phyloP scores from a whole-genome alignment of 75 land plant species.

The Adiantum capillusveneris region DNA sequence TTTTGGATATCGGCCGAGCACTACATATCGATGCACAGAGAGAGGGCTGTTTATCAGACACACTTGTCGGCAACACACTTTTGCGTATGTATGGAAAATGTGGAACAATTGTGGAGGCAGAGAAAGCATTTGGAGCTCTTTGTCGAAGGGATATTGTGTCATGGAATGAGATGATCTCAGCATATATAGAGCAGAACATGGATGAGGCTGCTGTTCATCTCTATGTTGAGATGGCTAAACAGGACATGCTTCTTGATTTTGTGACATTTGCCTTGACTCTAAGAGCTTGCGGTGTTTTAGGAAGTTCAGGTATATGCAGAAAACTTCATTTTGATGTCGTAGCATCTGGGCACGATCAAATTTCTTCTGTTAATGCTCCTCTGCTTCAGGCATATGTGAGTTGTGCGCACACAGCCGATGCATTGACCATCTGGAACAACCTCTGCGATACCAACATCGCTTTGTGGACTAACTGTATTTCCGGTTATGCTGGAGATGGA shows the following conservation, averaged over 20 bases:
- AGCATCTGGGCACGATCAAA: not conserved
- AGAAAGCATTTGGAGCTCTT: not conserved
- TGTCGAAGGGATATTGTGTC: not conserved
- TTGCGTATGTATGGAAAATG: constrained; percentile 4
- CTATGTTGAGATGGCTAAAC: not conserved
- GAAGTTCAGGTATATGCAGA: not conserved
- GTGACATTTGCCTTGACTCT: not conserved
- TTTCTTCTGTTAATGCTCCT: not conserved
- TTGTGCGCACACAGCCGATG: not conserved
- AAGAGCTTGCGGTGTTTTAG: not conserved
- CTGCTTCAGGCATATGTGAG: not conserved
- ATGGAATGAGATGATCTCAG: not conserved
- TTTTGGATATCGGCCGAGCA: not conserved
- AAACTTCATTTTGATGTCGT: not conserved
- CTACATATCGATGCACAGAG: not conserved
- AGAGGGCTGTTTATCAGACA: not conserved
- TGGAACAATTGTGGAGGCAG: not conserved
- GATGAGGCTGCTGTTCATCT: not conserved
- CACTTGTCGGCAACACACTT: not conserved
- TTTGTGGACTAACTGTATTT: not conserved
- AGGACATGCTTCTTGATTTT: not conserved
- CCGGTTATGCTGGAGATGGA: not conserved
- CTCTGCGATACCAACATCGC: not conserved
- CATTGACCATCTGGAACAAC: too few relatives aligned
- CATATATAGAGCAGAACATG: not conserved